A percentile compares a stretch with the other conserved stretches of the same genome.
Conservation (phyloP, 75 land plant genomes). For the Isoetes taiwanensis region DNA sequence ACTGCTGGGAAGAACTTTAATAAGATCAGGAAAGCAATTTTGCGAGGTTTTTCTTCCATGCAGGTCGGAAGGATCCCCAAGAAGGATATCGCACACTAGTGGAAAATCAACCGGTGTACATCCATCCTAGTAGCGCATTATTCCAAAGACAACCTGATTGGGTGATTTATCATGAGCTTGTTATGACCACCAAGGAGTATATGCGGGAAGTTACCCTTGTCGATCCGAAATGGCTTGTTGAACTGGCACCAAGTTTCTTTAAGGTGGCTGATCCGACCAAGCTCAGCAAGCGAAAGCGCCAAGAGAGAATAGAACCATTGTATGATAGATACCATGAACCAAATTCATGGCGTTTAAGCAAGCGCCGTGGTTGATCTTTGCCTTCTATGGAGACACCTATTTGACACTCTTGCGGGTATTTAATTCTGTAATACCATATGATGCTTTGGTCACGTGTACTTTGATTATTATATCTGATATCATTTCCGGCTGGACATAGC, state of each 20-base stretch:
- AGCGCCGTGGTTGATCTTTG: slow-evolving; percentile 49
- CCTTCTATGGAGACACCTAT: too few relatives aligned
- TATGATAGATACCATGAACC: slow-evolving; percentile 86
- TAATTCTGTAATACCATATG: too few relatives aligned
- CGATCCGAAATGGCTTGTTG: slow-evolving; percentile 85
- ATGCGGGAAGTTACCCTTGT: slow-evolving; percentile 76
- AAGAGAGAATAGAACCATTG: slow-evolving; percentile 76
- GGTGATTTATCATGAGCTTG: slow-evolving; percentile 83
- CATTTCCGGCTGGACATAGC: too few relatives aligned
- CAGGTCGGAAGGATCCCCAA: slow-evolving; percentile 77
- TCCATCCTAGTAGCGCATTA: slow-evolving; percentile 77
- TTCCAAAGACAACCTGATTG: slow-evolving; percentile 84
- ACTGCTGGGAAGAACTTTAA: slow-evolving; percentile 71
- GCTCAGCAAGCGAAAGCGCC: slow-evolving; percentile 76
- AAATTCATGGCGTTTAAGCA: slow-evolving; percentile 82
- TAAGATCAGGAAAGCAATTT: slow-evolving; percentile 66
- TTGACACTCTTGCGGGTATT: too few relatives aligned
- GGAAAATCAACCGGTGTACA: slow-evolving; percentile 76
- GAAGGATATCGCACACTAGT: slow-evolving; percentile 76
- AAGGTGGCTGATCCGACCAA: slow-evolving; percentile 74
- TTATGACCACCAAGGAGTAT: slow-evolving; percentile 83
- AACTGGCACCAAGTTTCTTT: slow-evolving; percentile 73
- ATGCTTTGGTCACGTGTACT: too few relatives aligned
- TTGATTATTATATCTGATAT: too few relatives aligned
- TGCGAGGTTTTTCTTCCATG: slow-evolving; percentile 86